Percentiles rank a stretch among this genome's conserved stretches.
These are phyloP conservation scores for Leccinum variicolor DNA, from an alignment of 768 basidiomycete species.

Conservation along the genomic window DNA sequence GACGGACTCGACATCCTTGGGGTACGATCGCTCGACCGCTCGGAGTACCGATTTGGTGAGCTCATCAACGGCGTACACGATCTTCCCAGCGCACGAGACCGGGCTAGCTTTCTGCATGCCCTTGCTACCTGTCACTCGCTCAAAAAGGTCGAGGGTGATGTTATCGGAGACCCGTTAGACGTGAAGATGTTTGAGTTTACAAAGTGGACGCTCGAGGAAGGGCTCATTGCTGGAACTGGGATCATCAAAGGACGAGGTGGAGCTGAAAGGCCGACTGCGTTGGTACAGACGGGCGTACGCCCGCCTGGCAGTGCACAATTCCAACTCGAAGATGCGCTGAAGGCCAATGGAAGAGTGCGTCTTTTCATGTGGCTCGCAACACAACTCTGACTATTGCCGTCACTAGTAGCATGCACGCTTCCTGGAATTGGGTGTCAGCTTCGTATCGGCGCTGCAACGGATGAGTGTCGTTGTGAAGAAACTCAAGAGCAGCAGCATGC, in stretches of 20 bases:
- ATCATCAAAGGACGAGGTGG: slow-evolving; percentile 65
- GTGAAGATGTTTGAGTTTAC: slow-evolving; percentile 99
- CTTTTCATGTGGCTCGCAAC: neutral
- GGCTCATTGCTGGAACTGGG: slow-evolving; percentile 64
- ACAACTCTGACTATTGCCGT: neutral
- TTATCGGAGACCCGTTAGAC: slow-evolving; percentile 95
- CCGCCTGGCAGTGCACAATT: slow-evolving; percentile 94
- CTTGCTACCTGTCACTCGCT: slow-evolving; percentile 95
- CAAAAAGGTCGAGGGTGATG: slow-evolving; percentile 80
- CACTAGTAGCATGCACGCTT: slow-evolving; percentile 91
- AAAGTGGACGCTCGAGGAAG: slow-evolving; percentile 94
- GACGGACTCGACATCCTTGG: slow-evolving; percentile 97
- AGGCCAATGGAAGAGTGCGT: slow-evolving; percentile 71
- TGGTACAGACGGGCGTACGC: slow-evolving; percentile 95
- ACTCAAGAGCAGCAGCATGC: slow-evolving; percentile 90
- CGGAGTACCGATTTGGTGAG: slow-evolving; percentile 80
- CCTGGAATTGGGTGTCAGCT: slow-evolving; percentile 94
- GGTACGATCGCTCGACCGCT: slow-evolving; percentile 80
- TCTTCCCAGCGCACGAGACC: slow-evolving; percentile 66
- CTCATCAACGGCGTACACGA: slow-evolving; percentile 84
- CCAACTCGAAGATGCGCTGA: slow-evolving; percentile 89
- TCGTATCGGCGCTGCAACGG: slow-evolving; percentile 85
- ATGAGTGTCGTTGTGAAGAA: slow-evolving; percentile 99
- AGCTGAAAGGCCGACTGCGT: slow-evolving; percentile 69
- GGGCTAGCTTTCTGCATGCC: slow-evolving; percentile 86